phyloP scores from a whole-genome alignment of 2,329 filamentous ascomycete genomes.

The Clarireedia hainanense region DNA sequence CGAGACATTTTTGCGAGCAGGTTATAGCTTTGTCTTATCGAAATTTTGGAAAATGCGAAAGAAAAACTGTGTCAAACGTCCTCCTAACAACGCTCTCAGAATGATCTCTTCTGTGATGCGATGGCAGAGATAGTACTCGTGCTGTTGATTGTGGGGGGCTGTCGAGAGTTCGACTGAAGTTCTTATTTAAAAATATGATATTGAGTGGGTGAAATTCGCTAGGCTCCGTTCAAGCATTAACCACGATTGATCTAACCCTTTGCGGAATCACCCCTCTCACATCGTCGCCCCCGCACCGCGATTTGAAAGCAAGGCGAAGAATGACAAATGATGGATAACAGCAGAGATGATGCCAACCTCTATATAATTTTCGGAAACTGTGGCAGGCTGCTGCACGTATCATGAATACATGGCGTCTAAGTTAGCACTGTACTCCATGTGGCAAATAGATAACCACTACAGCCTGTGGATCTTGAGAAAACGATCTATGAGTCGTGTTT shows the following conservation, averaged over 20 bases:
- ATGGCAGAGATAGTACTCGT: constrained; percentile 6
- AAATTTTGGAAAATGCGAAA: not conserved
- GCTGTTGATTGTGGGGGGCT: constrained; percentile 4
- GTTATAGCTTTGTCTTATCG: not conserved
- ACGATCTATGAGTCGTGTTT: too few relatives aligned
- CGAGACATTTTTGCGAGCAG: constrained; percentile 34
- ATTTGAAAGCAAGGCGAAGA: too few relatives aligned
- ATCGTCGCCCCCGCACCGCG: not conserved
- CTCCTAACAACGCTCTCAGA: not conserved
- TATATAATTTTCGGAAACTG: too few relatives aligned
- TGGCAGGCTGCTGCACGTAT: too few relatives aligned
- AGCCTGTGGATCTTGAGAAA: too few relatives aligned
- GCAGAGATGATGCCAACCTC: too few relatives aligned
- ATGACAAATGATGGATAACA: too few relatives aligned
- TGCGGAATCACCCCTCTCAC: not conserved
- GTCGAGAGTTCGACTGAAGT: constrained; percentile 2
- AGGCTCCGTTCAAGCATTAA: constrained; percentile 5
- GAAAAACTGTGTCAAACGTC: not conserved
- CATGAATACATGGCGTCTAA: too few relatives aligned
- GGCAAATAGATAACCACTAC: too few relatives aligned
- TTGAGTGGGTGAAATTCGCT: constrained; percentile 11
- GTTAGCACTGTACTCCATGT: too few relatives aligned
- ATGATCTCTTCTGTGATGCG: not conserved
- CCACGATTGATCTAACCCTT: not conserved
- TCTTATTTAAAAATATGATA: constrained; percentile 10